A percentile compares a stretch with the other conserved stretches of the same genome.
Conservation (phyloP, 2,329 filamentous ascomycete genomes). For the Venturia asperata region DNA sequence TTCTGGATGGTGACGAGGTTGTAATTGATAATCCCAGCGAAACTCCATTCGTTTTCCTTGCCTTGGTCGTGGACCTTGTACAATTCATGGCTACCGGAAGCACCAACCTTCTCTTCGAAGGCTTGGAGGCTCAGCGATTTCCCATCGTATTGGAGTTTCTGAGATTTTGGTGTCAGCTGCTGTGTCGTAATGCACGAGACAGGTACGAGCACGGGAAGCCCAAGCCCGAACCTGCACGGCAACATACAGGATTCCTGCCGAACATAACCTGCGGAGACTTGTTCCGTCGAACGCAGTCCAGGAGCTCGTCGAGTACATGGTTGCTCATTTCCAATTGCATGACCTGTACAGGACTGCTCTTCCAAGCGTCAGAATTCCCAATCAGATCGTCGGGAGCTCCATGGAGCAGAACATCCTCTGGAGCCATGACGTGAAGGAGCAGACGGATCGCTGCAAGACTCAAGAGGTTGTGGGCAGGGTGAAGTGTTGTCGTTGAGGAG, state of each 20-base stretch:
- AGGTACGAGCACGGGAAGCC: constrained; percentile 6
- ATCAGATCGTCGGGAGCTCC: constrained; percentile 35
- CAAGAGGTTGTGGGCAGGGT: not conserved
- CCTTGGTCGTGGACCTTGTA: constrained; percentile 42
- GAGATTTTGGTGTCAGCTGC: constrained; percentile 14
- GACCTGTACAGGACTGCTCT: constrained; percentile 30
- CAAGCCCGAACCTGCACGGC: constrained; percentile 13
- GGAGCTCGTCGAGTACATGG: constrained; percentile 36
- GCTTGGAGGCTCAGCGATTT: constrained; percentile 16
- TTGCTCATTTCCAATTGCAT: constrained; percentile 38
- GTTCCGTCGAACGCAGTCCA: constrained; percentile 32
- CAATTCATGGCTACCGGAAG: constrained; percentile 41
- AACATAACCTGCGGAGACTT: constrained; percentile 35
- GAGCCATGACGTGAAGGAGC: not conserved
- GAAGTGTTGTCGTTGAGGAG: constrained; percentile 1
- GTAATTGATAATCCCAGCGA: constrained; percentile 52
- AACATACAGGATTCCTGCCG: constrained; percentile 35
- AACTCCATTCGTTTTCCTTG: constrained; percentile 42
- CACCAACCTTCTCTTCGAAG: constrained; percentile 41
- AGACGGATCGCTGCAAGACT: not conserved
- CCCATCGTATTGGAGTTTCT: constrained; percentile 19
- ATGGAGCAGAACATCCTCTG: constrained; percentile 22
- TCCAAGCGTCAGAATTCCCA: constrained; percentile 27
- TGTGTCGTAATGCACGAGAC: constrained; percentile 12
- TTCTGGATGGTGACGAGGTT: constrained; percentile 47